phyloP scores from a whole-genome alignment of 2,329 filamentous ascomycete species.

The Botrytis cinerea region DNA sequence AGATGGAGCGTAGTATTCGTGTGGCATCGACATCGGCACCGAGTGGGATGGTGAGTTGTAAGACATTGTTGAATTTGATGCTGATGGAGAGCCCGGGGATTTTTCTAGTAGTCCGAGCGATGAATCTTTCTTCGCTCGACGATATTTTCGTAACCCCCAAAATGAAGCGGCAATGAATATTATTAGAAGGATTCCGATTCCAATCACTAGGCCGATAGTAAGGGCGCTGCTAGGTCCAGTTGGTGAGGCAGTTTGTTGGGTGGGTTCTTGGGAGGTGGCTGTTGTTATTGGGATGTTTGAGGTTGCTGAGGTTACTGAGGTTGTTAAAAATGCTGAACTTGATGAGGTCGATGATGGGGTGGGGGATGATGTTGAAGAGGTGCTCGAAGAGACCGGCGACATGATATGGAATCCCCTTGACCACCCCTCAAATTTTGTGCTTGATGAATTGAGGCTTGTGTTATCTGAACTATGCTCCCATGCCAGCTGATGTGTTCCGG shows the following conservation, averaged over 20 bases:
- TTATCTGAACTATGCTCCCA: conserved; percentile 8
- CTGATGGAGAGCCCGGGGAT: background rate
- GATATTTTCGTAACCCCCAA: conserved; percentile 3
- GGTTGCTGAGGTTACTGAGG: background rate
- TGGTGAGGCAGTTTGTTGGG: background rate
- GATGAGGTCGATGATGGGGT: background rate
- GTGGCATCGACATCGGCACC: background rate
- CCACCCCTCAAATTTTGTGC: background rate
- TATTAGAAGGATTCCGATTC: background rate
- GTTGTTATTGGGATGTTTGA: background rate
- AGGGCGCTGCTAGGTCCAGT: background rate
- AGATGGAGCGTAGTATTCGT: background rate
- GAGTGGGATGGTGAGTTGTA: background rate
- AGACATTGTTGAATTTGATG: background rate
- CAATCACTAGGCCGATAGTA: background rate
- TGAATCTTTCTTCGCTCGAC: background rate
- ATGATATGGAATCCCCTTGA: background rate
- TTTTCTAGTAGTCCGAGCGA: background rate
- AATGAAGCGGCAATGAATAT: background rate
- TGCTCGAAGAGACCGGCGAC: background rate
- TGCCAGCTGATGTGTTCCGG: background rate
- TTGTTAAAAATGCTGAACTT: background rate
- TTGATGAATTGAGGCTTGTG: background rate
- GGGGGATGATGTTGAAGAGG: background rate
- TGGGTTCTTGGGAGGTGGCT: background rate